A percentile compares a stretch with the other conserved stretches of the same genome.
These are phyloP conservation scores for Cetradonia linearis DNA, from an alignment of 495 filamentous ascomycete genomes.

Conservation along the genomic window DNA sequence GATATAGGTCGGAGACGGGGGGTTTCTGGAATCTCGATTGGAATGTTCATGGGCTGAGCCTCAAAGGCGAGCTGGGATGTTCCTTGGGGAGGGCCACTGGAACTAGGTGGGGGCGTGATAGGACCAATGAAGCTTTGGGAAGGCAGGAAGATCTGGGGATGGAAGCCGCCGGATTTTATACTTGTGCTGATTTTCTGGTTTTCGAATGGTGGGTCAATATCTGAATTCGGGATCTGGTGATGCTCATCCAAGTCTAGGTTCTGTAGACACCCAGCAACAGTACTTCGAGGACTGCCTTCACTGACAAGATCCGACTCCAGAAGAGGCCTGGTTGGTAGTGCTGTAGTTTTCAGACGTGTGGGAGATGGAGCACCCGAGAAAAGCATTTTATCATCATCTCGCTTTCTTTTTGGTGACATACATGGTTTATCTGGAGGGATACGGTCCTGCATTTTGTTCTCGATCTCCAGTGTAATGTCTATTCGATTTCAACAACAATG, in stretches of 20 bases:
- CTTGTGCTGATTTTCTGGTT: background rate
- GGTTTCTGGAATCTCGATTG: constrained; percentile 20
- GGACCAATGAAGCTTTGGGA: background rate
- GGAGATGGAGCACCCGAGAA: constrained; percentile 29
- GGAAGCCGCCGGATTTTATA: constrained; percentile 1
- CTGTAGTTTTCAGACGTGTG: constrained; percentile 25
- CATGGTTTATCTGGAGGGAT: constrained; percentile 13
- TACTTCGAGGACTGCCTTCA: constrained; percentile 48
- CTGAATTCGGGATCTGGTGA: constrained; percentile 27
- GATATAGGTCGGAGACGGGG: constrained; percentile 17
- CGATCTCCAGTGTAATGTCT: background rate
- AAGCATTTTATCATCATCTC: constrained; percentile 33
- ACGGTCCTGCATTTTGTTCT: constrained; percentile 11
- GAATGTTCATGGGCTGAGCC: background rate
- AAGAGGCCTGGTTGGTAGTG: constrained; percentile 14
- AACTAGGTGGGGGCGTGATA: constrained; percentile 31
- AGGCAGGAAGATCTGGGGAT: constrained; percentile 13
- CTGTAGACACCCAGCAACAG: constrained; percentile 54
- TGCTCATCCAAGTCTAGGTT: constrained; percentile 48
- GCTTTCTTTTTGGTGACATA: constrained; percentile 37
- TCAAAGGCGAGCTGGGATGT: constrained; percentile 19
- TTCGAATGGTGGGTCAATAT: constrained; percentile 19
- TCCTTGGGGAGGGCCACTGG: constrained; percentile 27
- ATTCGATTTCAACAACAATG: background rate
- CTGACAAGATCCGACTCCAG: constrained; percentile 4